Base-by-base conservation (phyloP, 2,329 filamentous ascomycete genomes). In the Botryotinia convoluta region DNA sequence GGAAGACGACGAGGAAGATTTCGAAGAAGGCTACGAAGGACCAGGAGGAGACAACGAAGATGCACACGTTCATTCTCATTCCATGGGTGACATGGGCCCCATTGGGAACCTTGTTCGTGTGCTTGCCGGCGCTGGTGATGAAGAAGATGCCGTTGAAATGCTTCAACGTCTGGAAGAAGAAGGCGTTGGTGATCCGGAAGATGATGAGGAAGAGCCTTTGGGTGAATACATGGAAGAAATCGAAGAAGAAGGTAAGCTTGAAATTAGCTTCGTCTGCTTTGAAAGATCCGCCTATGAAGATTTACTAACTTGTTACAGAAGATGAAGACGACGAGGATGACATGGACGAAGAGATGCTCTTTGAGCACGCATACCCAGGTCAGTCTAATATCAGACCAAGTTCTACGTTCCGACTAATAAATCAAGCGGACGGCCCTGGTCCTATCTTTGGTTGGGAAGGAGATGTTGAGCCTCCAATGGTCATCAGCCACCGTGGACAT, bases 261-360 rank as follows among this genome's bases (percentile, higher is more conserved):
- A 26, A 29, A 44, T 39, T 37, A 12, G 22, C 26, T 32, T 57
- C 29, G 39, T 29, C 51, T 18, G 7, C n/a, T 4, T 16, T n/a
- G 16, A 57, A 29, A 32, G 51, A 73, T 39, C 45, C 48, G 42
- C 44, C 68, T 48, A 22, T 62, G 12, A 10, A n/a, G 22, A 29
- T 32, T 80, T 75, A 81, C 77, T 81, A 69, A 78, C 16, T 86
- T 39, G 39, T n/a, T 20, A n/a, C 37, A 72, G 63, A 72, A n/a
- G 93, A 94, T 64, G 91, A 92, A 29, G 91, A 92, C 59, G 90
- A 91, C 61, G 89, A 91, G 35, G 89, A 90, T 44, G 89, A 90
- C 26, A 87, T 92, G 77, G 90, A 91, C 62, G 92, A 93, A 69
- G 87, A 90, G 72, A 90, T 89, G 78, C 84, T 88, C 74, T 90